A percentile compares a stretch with the other conserved stretches of the same genome.
Evolutionary conservation across 441 rosid genomes (phyloP).

Genomic region (Jatropha podagrica): DNA sequence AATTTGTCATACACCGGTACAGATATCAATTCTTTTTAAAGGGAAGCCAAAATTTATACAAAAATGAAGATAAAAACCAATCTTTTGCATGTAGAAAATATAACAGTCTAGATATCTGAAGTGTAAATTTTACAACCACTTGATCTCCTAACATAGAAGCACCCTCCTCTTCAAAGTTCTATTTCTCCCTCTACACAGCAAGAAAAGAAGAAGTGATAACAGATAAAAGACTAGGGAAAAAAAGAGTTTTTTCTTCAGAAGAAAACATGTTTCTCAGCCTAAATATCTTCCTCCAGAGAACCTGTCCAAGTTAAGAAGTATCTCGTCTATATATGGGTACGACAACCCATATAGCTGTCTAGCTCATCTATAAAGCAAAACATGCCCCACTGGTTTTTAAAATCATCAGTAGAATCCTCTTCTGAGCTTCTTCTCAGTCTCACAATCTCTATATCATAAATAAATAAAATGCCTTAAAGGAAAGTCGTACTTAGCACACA

Average conservation of each 20-base stretch:
- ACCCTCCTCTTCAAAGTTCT: not conserved
- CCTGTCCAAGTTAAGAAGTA: not conserved
- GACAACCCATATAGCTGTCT: not conserved
- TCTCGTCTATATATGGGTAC: not conserved
- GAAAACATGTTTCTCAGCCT: not conserved
- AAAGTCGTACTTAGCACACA: not conserved
- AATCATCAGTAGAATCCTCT: not conserved
- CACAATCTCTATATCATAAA: not conserved
- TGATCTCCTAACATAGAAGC: not conserved
- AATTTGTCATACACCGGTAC: not conserved
- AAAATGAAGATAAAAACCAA: not conserved
- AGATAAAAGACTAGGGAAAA: not conserved
- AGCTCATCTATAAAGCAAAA: not conserved
- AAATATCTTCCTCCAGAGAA: not conserved
- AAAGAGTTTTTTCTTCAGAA: not conserved
- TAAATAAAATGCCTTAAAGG: not conserved
- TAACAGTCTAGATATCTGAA: not conserved
- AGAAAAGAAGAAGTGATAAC: not conserved
- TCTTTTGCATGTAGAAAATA: not conserved
- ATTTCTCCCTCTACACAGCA: not conserved
- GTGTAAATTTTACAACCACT: not conserved
- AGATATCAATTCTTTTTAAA: not conserved
- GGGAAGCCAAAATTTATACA: not conserved
- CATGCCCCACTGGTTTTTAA: not conserved
- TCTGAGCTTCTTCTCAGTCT: not conserved